Conservation (phyloP, 1,284 basidiomycete species). For the Ceratobasidium sp. region DNA sequence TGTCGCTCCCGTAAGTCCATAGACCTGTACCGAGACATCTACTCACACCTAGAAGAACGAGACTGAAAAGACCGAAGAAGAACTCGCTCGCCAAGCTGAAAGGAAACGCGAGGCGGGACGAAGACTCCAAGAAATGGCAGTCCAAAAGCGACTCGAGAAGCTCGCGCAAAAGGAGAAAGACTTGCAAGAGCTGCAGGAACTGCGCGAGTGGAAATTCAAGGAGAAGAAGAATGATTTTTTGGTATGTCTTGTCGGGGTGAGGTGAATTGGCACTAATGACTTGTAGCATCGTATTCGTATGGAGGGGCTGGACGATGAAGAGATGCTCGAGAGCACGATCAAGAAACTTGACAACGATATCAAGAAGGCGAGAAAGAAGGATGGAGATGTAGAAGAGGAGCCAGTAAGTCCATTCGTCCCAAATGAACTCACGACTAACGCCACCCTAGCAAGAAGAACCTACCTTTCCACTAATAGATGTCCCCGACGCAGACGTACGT, state of each 20-base stretch:
- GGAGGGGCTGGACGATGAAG: slow-evolving; percentile 79
- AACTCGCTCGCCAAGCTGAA: slow-evolving; percentile 78
- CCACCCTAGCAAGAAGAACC: slow-evolving; percentile 68
- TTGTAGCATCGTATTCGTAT: slow-evolving; percentile 62
- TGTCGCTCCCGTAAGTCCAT: slow-evolving; percentile 56
- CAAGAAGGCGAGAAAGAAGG: slow-evolving; percentile 74
- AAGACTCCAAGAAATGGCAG: slow-evolving; percentile 91
- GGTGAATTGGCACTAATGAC: slow-evolving; percentile 48
- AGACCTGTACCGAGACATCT: neutral
- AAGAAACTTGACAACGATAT: slow-evolving; percentile 77
- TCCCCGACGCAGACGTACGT: slow-evolving; percentile 83
- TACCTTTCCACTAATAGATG: slow-evolving; percentile 86
- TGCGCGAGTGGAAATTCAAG: slow-evolving; percentile 70
- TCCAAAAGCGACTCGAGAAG: slow-evolving; percentile 85
- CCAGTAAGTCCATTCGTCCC: slow-evolving; percentile 46
- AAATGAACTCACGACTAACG: neutral
- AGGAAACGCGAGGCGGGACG: slow-evolving; percentile 83
- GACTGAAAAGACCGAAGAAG: slow-evolving; percentile 92
- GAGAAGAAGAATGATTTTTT: slow-evolving; percentile 79
- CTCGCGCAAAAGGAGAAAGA: slow-evolving; percentile 83
- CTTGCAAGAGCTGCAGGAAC: slow-evolving; percentile 69
- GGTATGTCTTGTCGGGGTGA: slow-evolving; percentile 51
- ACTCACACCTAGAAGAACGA: slow-evolving; percentile 51
- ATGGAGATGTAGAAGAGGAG: slow-evolving; percentile 66
- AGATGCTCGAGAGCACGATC: slow-evolving; percentile 68